A percentile compares a stretch with the other conserved stretches of the same genome.
phyloP scores from a whole-genome alignment of 805 yeast genomes.

The Grigorovia yakushimaensis region DNA sequence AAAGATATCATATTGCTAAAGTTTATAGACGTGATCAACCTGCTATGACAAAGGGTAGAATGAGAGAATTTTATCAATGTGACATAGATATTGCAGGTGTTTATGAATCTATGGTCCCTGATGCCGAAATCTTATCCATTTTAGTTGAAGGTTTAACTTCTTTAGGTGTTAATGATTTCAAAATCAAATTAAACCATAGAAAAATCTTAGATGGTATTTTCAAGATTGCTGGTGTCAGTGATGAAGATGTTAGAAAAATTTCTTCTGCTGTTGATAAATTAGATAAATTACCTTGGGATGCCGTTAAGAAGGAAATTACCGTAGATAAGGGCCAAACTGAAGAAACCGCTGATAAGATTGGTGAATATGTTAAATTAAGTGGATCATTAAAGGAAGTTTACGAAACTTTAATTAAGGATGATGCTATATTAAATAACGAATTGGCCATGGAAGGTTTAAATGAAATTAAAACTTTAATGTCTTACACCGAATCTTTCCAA shows the following conservation, averaged over 20 bases:
- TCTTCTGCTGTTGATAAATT: conserved; percentile 95
- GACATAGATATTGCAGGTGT: conserved; percentile 95
- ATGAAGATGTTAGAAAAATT: conserved; percentile 85
- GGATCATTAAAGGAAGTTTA: conserved; percentile 66
- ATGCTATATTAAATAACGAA: conserved; percentile 49
- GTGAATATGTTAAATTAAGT: conserved; percentile 76
- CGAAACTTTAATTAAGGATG: conserved; percentile 45
- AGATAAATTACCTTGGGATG: conserved; percentile 94
- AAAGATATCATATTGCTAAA: conserved; percentile 94
- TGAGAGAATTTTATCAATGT: conserved; percentile 99
- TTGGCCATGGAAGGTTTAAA: conserved; percentile 71
- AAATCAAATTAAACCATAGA: conserved; percentile 88
- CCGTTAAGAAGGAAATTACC: conserved; percentile 82
- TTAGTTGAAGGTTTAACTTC: conserved; percentile 76
- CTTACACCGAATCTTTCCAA: conserved; percentile 76
- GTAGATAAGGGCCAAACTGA: conserved; percentile 85
- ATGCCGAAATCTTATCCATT: conserved; percentile 76
- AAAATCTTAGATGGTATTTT: conserved; percentile 93
- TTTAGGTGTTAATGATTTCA: conserved; percentile 81
- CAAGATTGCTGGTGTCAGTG: conserved; percentile 88
- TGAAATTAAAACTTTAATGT: conserved; percentile 68
- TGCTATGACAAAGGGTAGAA: conserved; percentile 98
- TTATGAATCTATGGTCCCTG: conserved; percentile 93
- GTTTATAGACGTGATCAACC: conserved; percentile 99
- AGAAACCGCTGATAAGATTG: conserved; percentile 87